Conservation (phyloP, 805 yeast species). For the Saturnispora quitensis region DNA sequence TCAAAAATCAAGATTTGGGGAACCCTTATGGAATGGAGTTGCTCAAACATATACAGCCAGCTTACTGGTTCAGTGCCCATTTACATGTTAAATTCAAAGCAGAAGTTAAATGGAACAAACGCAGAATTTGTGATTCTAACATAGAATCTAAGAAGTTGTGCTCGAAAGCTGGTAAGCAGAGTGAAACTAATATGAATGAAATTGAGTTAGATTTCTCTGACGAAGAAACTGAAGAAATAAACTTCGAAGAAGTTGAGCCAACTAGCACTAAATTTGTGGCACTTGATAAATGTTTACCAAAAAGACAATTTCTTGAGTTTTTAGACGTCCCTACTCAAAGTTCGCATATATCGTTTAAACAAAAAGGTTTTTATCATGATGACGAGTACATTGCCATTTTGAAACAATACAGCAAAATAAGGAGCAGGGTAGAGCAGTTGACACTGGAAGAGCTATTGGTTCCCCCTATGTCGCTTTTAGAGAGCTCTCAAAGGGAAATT, state of each 20-base stretch:
- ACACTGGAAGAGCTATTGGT: not conserved
- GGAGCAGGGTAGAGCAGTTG: conserved; percentile 39
- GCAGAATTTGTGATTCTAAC: not conserved
- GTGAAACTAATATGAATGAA: not conserved
- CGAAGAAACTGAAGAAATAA: not conserved
- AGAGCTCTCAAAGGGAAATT: not conserved
- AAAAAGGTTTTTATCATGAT: not conserved
- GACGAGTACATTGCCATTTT: conserved; percentile 35
- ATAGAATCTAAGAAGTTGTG: not conserved
- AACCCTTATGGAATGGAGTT: conserved; percentile 56
- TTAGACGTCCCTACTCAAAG: conserved; percentile 28
- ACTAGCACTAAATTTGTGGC: conserved; percentile 49
- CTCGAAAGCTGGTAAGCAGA: not conserved
- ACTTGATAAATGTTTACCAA: conserved; percentile 74
- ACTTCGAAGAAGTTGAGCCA: not conserved
- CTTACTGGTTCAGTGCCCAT: conserved; percentile 84
- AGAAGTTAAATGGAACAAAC: conserved; percentile 1
- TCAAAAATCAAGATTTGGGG: conserved; percentile 54
- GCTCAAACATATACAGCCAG: conserved; percentile 48
- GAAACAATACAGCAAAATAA: conserved; percentile 44
- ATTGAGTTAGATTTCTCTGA: not conserved
- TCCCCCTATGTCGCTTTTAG: not conserved
- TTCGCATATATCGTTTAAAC: not conserved
- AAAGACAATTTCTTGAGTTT: conserved; percentile 48
- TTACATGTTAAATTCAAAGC: conserved; percentile 72